Base-by-base conservation (phyloP, 2,329 filamentous ascomycete species). In the Lecanicillium sp. region DNA sequence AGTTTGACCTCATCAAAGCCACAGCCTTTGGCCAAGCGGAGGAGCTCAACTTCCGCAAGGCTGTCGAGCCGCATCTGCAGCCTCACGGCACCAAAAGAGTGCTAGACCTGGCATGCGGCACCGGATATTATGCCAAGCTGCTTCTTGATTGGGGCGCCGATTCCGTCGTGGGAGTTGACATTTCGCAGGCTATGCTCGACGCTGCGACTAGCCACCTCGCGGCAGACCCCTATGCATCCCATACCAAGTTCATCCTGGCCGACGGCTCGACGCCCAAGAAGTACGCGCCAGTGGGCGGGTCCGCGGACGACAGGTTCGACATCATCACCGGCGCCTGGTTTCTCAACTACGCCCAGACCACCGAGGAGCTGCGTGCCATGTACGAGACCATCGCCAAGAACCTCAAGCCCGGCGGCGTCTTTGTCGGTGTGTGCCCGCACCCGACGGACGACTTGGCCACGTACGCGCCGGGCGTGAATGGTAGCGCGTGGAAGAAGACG, bases 321-420 rank as follows among this genome's bases (percentile, higher is more conserved):
- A 15, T 49, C n/a, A 41, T 33, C 2, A 26, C 38, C 15, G 45
- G 44, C 1, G 45, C 35, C 14, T 53, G 51, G 51, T 48, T 53
- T 19, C 49, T 53, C n/a, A 53, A 53, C 38, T 53, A 54, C 23
- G 48, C 51, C 2, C 2, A 24, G 8, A 26, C 3, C 10, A 40
- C 30, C 11, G 23, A 20, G 5, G 29, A 51, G 14, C 14, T 53
- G 24, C 19, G 20, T 15, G 15, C 36, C 17, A 54, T 54, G 52
- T 54, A 51, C 23, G 8, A 47, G 15, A 47, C 23, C 9, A 49
- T 54, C 5, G 39, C 48, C 3, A 5, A 43, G 10, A 54, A 53
- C 37, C 51, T 54, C 19, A 44, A 40, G 19, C 24, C 38, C 5
- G 33, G 35, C 15, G 51, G 52, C 12, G 24, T 44, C 19, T 54